Evolutionary conservation across 768 basidiomycete genomes (phyloP).

Genomic region (Boletus insuetus): DNA sequence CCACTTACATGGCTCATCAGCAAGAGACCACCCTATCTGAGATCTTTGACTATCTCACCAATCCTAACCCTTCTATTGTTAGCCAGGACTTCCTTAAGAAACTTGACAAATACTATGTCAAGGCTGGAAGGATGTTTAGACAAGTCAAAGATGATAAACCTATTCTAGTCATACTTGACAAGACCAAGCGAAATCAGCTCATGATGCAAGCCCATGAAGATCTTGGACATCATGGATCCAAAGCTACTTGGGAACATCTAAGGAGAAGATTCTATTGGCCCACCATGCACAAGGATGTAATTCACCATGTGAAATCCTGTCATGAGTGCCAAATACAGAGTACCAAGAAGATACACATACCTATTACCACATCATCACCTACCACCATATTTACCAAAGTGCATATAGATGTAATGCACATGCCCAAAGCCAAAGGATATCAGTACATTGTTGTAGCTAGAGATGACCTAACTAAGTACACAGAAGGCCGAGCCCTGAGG

Average conservation of each 20-base stretch:
- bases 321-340: neutral
- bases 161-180: too few relatives aligned
- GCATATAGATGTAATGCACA: neutral
- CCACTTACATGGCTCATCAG: too few relatives aligned
- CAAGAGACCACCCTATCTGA: too few relatives aligned
- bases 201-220: too few relatives aligned
- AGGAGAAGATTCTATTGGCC: neutral
- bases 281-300: neutral
- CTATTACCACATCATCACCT: neutral
- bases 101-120: neutral
- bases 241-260: too few relatives aligned
- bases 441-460: neutral
- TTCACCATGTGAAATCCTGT: neutral
- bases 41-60: too few relatives aligned
- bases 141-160: neutral
- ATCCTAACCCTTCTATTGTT: too few relatives aligned
- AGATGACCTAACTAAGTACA: neutral
- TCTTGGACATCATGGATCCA: too few relatives aligned
- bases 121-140: neutral
- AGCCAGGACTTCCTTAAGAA: neutral
- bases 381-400: neutral
- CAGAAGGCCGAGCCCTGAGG: neutral
- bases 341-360: neutral
- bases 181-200: too few relatives aligned
- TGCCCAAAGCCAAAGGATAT: neutral